A percentile compares a stretch with the other conserved stretches of the same genome.
Conservation (phyloP, 768 basidiomycete genomes). For the Suillus weaverae region DNA sequence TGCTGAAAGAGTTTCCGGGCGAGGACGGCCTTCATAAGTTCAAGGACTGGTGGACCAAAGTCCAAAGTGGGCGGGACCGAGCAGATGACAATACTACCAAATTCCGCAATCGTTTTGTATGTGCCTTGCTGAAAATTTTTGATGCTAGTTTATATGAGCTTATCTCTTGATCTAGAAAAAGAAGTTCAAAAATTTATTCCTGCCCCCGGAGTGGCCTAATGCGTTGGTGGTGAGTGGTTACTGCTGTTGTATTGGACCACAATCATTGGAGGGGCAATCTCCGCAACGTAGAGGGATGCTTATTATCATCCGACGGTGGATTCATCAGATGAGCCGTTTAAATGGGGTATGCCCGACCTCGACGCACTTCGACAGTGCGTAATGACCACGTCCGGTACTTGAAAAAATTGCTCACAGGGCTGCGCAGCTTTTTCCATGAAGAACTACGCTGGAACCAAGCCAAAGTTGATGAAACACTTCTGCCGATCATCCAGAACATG, state of each 20-base stretch:
- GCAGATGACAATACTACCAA: conserved; percentile 69
- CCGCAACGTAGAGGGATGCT: conserved; percentile 68
- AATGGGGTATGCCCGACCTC: conserved; percentile 96
- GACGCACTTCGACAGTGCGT: conserved; percentile 83
- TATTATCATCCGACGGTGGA: conserved; percentile 93
- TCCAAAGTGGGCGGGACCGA: conserved; percentile 87
- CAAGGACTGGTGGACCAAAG: conserved; percentile 91
- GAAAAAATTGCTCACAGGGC: conserved; percentile 17
- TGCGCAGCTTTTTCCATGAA: conserved; percentile 60
- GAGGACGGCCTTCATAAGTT: conserved; percentile 82
- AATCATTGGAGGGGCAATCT: conserved; percentile 7
- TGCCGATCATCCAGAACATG: conserved; percentile 90
- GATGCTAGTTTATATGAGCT: conserved; percentile 11
- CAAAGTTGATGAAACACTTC: conserved; percentile 88
- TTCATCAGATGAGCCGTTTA: conserved; percentile 89
- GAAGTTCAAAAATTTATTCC: conserved; percentile 80
- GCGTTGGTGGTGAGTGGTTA: conserved; percentile 70
- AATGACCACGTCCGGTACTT: conserved; percentile 4
- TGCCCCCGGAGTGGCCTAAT: conserved; percentile 88
- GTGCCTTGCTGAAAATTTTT: conserved; percentile 33
- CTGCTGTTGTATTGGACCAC: conserved; percentile 7
- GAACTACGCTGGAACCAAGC: conserved; percentile 80
- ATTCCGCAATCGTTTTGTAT: conserved; percentile 83
- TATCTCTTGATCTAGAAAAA: conserved; percentile 63
- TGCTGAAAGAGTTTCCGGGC: conserved; percentile 91